Base-by-base conservation (phyloP, 2,329 filamentous ascomycete genomes). In the Fusarium sp. region DNA sequence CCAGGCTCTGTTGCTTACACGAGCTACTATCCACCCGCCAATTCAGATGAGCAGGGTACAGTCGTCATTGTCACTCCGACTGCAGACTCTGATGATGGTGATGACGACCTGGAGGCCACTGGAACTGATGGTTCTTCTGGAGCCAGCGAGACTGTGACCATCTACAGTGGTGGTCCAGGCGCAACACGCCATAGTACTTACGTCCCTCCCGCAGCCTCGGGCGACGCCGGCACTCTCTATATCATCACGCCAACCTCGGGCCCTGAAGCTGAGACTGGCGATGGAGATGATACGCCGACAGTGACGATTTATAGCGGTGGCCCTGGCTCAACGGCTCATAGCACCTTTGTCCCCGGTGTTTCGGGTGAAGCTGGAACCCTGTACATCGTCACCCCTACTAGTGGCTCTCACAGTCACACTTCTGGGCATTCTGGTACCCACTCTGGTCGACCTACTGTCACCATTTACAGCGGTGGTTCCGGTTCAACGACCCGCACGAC, bases 321-420 rank as follows among this genome's bases (percentile, higher is more conserved):
- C 10, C 50, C 59, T 10, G 61, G 56, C 2, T 31, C 41, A 6
- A 37, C 24, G 1, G 20, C 35, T 7, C 62, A 18, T 10, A 71
- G 54, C 5, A 43, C 57, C 11, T 70, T 57, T 24, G 39, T 65
- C 4, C 29, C 24, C 2, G 58, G 62, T 18, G 63, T 20, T 8
- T 59, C 67, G 4, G 63, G 58, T 2, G 68, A 61, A n/a, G 9
- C 39, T 6, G 68, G 68, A 0, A 71, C 68, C 18, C 18, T 71
- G 4, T 37, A 56, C 1, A 60, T 65, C 6, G 54, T 64, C 27
- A 64, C 52, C 2, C 64, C 64, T 0, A 54, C 58, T 13, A 22
- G 33, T 9, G 58, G 18, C 10, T 6, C 18, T 3, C 37, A 48
- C 2, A 63, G 22, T 6, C 8, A 27, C 2, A 16, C 43, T 1